Evolutionary conservation across 352 stramenopile species (phyloP).

Genomic region (Pythium biforme): DNA sequence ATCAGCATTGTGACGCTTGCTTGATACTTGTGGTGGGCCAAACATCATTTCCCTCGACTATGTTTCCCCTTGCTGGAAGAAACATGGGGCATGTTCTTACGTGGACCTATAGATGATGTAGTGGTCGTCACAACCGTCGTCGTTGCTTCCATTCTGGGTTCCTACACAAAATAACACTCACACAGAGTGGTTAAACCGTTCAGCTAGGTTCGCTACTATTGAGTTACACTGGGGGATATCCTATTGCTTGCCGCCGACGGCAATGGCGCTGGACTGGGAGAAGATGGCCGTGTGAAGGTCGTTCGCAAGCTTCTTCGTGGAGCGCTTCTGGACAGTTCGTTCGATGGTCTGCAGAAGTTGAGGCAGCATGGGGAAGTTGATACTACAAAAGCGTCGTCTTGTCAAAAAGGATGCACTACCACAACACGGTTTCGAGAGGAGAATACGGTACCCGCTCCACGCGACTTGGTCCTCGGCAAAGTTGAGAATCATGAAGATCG

Average conservation of each 20-base stretch:
- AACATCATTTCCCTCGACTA: too few relatives aligned
- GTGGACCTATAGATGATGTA: too few relatives aligned
- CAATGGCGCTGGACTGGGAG: slow-evolving; percentile 32
- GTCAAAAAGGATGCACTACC: not conserved
- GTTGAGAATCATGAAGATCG: slow-evolving; percentile 70
- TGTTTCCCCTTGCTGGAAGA: too few relatives aligned
- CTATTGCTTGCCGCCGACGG: slow-evolving; percentile 27
- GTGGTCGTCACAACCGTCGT: not conserved
- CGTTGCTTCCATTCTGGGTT: not conserved
- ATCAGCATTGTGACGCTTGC: too few relatives aligned
- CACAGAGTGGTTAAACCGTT: not conserved
- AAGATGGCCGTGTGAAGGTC: slow-evolving; percentile 65
- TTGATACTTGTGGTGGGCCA: too few relatives aligned
- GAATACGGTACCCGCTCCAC: slow-evolving; percentile 18
- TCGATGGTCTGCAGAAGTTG: slow-evolving; percentile 58
- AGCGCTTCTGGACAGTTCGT: slow-evolving; percentile 58
- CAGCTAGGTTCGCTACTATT: slow-evolving; percentile 15
- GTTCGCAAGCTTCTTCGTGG: slow-evolving; percentile 67
- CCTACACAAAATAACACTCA: not conserved
- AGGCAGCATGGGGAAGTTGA: slow-evolving; percentile 57
- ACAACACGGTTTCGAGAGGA: not conserved
- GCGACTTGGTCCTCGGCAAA: slow-evolving; percentile 54
- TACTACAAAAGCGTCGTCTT: slow-evolving; percentile 20
- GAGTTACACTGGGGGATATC: slow-evolving; percentile 22
- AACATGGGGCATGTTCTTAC: too few relatives aligned